phyloP scores from a whole-genome alignment of 2,329 filamentous ascomycete species.

The Sarocladium strictum region DNA sequence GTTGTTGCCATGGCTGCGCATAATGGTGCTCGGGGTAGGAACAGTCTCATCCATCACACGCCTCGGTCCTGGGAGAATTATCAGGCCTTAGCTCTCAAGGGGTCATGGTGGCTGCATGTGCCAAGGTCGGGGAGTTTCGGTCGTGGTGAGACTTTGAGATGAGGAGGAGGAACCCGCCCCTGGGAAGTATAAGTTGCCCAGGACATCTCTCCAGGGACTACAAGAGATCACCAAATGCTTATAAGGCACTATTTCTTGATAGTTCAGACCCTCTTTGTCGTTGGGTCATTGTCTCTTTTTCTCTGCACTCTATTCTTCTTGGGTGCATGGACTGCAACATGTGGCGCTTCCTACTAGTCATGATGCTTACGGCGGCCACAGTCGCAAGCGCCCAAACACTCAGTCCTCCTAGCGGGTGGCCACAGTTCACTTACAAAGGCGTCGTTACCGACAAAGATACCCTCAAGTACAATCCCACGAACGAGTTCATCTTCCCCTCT shows the following conservation, averaged over 20 bases:
- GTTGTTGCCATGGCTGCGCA: not conserved
- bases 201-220: not conserved
- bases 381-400: conserved; percentile 11
- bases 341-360: not conserved
- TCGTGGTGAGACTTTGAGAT: not conserved
- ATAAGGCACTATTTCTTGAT: not conserved
- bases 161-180: not conserved
- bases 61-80: not conserved
- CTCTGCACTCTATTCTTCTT: not conserved
- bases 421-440: conserved; percentile 17
- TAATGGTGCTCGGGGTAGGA: not conserved
- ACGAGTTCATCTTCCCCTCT: conserved; percentile 21
- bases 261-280: not conserved
- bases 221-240: not conserved
- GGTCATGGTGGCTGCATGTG: not conserved
- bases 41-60: not conserved
- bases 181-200: not conserved
- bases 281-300: not conserved
- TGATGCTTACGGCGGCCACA: not conserved
- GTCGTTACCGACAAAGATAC: conserved; percentile 16
- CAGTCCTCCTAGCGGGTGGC: conserved; percentile 15
- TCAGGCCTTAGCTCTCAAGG: not conserved
- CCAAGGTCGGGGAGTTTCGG: conserved; percentile 5
- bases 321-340: not conserved
- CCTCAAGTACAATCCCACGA: conserved; percentile 19